Conservation (phyloP, 768 basidiomycete species). For the Serendipita sp. region DNA sequence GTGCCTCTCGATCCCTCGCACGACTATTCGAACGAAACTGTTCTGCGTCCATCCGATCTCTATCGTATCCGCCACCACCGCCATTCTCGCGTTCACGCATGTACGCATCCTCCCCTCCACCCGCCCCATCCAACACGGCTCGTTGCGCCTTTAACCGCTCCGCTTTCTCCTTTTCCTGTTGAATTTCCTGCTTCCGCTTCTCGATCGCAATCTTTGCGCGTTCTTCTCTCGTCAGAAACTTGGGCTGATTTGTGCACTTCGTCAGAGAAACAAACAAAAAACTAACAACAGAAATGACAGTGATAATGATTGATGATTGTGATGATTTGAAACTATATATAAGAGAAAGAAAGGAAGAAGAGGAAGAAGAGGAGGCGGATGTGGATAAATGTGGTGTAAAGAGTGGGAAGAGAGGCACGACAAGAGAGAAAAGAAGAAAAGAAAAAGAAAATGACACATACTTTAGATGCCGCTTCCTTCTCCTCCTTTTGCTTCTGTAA, state of each 20-base stretch:
- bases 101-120: conserved; percentile 15
- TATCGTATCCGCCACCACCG: conserved; percentile 22
- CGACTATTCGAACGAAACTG: background rate
- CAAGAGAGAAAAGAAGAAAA: background rate
- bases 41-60: conserved; percentile 33
- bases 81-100: too few relatives aligned
- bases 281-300: too few relatives aligned
- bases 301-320: too few relatives aligned
- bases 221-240: conserved; percentile 86
- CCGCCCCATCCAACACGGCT: conserved; percentile 58
- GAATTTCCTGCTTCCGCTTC: conserved; percentile 72
- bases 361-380: background rate
- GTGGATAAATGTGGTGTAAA: too few relatives aligned
- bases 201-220: conserved; percentile 78
- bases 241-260: conserved; percentile 44
- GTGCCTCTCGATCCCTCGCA: conserved; percentile 21
- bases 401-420: too few relatives aligned
- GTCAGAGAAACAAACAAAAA: too few relatives aligned
- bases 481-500: conserved; percentile 77
- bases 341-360: background rate
- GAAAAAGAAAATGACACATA: conserved; percentile 20
- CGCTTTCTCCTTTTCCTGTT: conserved; percentile 49
- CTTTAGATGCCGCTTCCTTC: conserved; percentile 83
- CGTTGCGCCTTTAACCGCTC: conserved; percentile 46
- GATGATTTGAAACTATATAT: too few relatives aligned